Base-by-base conservation (phyloP, 768 basidiomycete genomes). In the Pleurotus pulmonarius region DNA sequence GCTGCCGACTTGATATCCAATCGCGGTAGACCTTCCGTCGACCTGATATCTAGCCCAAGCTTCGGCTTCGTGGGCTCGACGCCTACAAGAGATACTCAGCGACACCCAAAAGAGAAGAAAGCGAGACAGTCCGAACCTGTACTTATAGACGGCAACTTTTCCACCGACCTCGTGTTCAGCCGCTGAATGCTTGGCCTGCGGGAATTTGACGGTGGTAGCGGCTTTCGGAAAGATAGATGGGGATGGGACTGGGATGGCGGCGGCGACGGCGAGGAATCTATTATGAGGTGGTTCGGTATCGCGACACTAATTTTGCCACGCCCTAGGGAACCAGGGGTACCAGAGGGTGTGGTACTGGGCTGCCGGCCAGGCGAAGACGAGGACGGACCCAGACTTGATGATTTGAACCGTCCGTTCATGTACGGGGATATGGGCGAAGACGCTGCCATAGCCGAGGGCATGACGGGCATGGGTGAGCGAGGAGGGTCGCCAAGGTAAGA, bases 161-260 rank as follows among this genome's bases (percentile, higher is more conserved):
- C 41, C 41, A 22, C 41, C 7, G 41, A 44, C 25, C 20, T 44
- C 5, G 88, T 89, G 62, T 85, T 80, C 24, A 88, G 67, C n/a
- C 73, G 73, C 18, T 84, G 84, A 2, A 75, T 80, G 57, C 86
- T 88, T 11, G 87, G 85, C 45, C 83, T 78, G 20, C 82, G 73
- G 29, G 6, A 18, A 40, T 12, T n/a, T 11, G 76, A 76, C 3
- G 80, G 82, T 11, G 80, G 76, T 5, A 78, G 76, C 2, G 80
- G 75, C 38, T 73, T 69, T 55, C 74, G 69, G 73, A 88, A 87
- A 6, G 71, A 67, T 41, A 83, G 69, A 29, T 83, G 81, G 0
- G 51, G 51, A 25, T 53, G 37, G 11, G 51, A 39, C 2, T 41
- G 38, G 3, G 86, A 87, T 1, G 88, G 87, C 0, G 87, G 84